These are phyloP conservation scores for Cyclotella atomus DNA, from an alignment of 108 stramenopile genomes.

Conservation along the genomic window DNA sequence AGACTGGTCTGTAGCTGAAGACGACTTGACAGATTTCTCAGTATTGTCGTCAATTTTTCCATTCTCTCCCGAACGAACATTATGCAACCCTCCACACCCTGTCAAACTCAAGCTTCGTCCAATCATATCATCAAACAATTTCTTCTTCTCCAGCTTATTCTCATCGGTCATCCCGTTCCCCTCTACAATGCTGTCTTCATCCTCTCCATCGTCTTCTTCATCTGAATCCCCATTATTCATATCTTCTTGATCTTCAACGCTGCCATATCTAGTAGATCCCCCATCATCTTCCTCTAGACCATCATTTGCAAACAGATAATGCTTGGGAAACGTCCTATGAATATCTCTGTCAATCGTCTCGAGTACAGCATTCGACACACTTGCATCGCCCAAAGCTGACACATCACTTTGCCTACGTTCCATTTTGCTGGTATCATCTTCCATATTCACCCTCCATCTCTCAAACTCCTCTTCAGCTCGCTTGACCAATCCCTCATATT, in stretches of 20 bases:
- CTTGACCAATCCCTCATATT: conserved; percentile 15
- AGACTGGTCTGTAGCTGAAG: not conserved
- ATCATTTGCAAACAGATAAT: conserved; percentile 73
- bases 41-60: not conserved
- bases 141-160: conserved; percentile 17
- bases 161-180: not conserved
- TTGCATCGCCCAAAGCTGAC: not conserved
- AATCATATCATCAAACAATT: conserved; percentile 37
- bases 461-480: conserved; percentile 19
- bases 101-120: not conserved
- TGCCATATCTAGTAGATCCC: not conserved
- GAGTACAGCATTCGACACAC: conserved; percentile 1
- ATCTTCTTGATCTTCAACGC: not conserved
- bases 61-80: not conserved
- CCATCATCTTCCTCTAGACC: conserved; percentile 37
- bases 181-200: not conserved
- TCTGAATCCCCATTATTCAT: conserved; percentile 15
- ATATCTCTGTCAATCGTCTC: conserved; percentile 92
- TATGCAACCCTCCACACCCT: not conserved
- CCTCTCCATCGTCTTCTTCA: conserved; percentile 23
- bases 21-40: not conserved
- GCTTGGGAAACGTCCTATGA: conserved; percentile 89
- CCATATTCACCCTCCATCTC: not conserved
- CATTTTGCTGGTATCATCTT: not conserved
- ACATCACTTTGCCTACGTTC: not conserved